Conservation (phyloP, 371 early-diverging fungal species). For the Umbelopsis sp. region DNA sequence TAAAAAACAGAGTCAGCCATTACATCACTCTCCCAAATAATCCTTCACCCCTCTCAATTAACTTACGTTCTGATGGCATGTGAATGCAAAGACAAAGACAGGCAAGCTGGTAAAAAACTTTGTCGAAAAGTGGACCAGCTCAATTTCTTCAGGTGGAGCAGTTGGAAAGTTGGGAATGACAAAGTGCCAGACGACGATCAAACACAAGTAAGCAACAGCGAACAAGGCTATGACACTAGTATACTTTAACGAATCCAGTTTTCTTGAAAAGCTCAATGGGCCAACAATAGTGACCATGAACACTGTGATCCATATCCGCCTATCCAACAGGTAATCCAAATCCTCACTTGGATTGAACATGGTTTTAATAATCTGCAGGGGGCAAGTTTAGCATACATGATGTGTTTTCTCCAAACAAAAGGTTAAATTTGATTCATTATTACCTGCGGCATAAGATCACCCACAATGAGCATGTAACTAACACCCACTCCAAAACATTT, state of each 20-base stretch:
- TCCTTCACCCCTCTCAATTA: background rate
- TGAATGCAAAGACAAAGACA: conserved; percentile 97
- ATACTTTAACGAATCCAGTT: conserved; percentile 93
- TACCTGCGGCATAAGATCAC: conserved; percentile 91
- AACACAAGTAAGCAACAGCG: conserved; percentile 88
- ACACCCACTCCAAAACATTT: conserved; percentile 99
- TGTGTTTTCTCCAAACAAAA: too few relatives aligned
- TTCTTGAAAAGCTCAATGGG: conserved; percentile 83
- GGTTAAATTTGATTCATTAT: background rate
- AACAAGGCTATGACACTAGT: conserved; percentile 92
- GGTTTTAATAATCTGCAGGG: conserved; percentile 37
- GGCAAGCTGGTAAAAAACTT: conserved; percentile 87
- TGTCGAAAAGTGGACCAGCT: conserved; percentile 57
- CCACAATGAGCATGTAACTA: conserved; percentile 98
- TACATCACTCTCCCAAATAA: background rate
- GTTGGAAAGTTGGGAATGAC: conserved; percentile 54
- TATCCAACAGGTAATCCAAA: conserved; percentile 47
- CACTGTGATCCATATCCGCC: conserved; percentile 87
- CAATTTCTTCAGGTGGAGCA: conserved; percentile 47
- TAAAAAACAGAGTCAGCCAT: background rate
- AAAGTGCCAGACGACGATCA: conserved; percentile 85
- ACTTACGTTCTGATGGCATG: conserved; percentile 85
- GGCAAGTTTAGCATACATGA: background rate
- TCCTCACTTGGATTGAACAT: conserved; percentile 32
- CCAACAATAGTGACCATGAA: conserved; percentile 68